Base-by-base conservation (phyloP, 768 basidiomycete genomes). In the Tephrocybe sp. region DNA sequence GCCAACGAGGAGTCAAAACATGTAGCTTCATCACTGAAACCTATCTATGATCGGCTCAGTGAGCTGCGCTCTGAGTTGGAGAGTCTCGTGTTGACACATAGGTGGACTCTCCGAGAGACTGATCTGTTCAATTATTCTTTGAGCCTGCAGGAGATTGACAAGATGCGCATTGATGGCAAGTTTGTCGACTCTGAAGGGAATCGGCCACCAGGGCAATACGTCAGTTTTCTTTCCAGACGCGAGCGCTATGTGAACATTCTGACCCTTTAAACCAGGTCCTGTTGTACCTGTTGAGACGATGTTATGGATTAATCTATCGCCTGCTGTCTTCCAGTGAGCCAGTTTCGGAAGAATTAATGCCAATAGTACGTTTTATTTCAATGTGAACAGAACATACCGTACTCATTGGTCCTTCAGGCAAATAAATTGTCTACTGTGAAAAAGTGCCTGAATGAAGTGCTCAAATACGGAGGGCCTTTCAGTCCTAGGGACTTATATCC, bases 311-410 rank as follows among this genome's bases (percentile, higher is more conserved):
- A 45, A 95, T 97, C 59, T 98, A 98, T 68, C 81, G 88, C 23
- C 69, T 99, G 43, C 80, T 99, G 55, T 94, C 93, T 20, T 93
- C 93, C 16, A 92, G 90, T 55, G 96, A 98, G 70, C 97, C 97
- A 0, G 94, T 99, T 2, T 96, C 93, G 0, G 97, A 99, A 68
- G 97, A 98, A 67, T 73, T 99, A 13, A 98, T 98, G 90, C 95
- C 95, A 5, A 81, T 97, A 34, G 95, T 95, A 67, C 35, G 63
- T 55, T 46, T 19, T 31, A 7, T 23, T 41, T 16, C 10, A 23
- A 10, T 11, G 19, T 3, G 16, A 41, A 10, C 9, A 23, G 22
- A 14, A 20, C 26, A 32, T 23, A 12, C 34, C 43, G 20, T 19
- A 23, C 40, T 56, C 5, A 45, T 44, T 1, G 4, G 41, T 36